A percentile compares a stretch with the other conserved stretches of the same genome.
phyloP scores from a whole-genome alignment of 2,329 filamentous ascomycete species.

The Colletotrichum sp. region DNA sequence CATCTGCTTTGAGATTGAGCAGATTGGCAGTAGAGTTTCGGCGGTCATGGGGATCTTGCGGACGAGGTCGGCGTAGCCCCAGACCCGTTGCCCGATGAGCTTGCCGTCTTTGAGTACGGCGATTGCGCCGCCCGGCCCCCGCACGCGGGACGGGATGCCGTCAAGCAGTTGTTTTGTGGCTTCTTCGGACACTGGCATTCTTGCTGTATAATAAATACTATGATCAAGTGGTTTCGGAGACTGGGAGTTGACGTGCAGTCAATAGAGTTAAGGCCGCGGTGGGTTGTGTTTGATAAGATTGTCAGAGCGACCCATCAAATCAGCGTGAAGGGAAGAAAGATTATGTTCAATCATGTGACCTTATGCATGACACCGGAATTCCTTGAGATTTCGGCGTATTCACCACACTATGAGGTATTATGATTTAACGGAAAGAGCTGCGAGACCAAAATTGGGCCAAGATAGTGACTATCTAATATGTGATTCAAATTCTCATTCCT shows the following conservation, averaged over 20 bases:
- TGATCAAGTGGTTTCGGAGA: not conserved
- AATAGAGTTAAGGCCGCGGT: not conserved
- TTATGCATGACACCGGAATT: not conserved
- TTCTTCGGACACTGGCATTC: not conserved
- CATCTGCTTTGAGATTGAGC: conserved; percentile 52
- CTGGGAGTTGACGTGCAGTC: not conserved
- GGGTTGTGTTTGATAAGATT: not conserved
- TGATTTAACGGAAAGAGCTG: too few relatives aligned
- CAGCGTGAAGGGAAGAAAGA: not conserved
- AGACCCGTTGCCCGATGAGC: conserved; percentile 39
- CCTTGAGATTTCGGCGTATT: too few relatives aligned
- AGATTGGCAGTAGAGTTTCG: conserved; percentile 45
- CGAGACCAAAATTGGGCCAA: too few relatives aligned
- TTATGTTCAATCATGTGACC: not conserved
- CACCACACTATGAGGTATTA: too few relatives aligned
- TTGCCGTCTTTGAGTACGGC: conserved; percentile 47
- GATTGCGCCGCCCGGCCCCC: conserved; percentile 45
- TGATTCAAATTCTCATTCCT: too few relatives aligned
- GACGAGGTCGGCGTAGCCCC: conserved; percentile 49
- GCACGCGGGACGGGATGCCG: conserved; percentile 1
- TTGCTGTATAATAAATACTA: not conserved
- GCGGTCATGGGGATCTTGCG: conserved; percentile 36
- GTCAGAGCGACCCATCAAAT: not conserved
- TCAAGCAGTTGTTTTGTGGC: not conserved
- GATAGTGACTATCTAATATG: too few relatives aligned